Evolutionary conservation across 1,284 basidiomycete genomes (phyloP).

Genomic region (Malassezia sympodialis): DNA sequence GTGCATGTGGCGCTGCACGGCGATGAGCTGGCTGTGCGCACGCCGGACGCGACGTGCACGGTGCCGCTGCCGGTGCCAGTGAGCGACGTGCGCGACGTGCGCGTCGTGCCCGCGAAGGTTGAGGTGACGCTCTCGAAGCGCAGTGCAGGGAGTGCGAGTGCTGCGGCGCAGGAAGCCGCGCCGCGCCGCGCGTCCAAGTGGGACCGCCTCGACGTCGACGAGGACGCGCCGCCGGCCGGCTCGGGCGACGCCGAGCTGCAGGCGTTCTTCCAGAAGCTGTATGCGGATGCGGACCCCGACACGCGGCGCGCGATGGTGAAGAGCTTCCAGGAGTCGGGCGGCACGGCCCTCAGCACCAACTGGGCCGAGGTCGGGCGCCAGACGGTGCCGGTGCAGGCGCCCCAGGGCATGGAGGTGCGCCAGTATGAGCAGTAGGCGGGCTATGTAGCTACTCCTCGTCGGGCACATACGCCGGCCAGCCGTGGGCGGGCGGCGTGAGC

Average conservation of each 20-base stretch:
- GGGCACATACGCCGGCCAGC: slow-evolving; percentile 23
- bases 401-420: slow-evolving; percentile 40
- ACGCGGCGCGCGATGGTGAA: slow-evolving; percentile 46
- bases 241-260: slow-evolving; percentile 31
- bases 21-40: background rate
- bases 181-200: slow-evolving; percentile 29
- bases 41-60: background rate
- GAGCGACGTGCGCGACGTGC: background rate
- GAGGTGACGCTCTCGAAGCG: slow-evolving; percentile 35
- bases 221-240: slow-evolving; percentile 15
- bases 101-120: slow-evolving; percentile 29
- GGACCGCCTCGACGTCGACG: slow-evolving; percentile 32
- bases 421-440: slow-evolving; percentile 25
- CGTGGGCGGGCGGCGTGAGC: slow-evolving; percentile 27
- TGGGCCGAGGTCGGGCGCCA: slow-evolving; percentile 40
- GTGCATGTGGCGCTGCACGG: slow-evolving; percentile 22
- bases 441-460: slow-evolving; percentile 10
- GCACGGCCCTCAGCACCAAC: slow-evolving; percentile 42
- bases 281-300: slow-evolving; percentile 41
- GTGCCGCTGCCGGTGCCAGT: background rate
- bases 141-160: background rate
- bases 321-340: slow-evolving; percentile 40
- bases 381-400: slow-evolving; percentile 24
- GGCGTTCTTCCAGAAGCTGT: slow-evolving; percentile 43
- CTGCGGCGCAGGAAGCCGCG: background rate